Evolutionary conservation across 2,329 filamentous ascomycete species (phyloP), one percentile per base, ranked within the genome.

Genomic region (Microascus cirrosus): DNA sequence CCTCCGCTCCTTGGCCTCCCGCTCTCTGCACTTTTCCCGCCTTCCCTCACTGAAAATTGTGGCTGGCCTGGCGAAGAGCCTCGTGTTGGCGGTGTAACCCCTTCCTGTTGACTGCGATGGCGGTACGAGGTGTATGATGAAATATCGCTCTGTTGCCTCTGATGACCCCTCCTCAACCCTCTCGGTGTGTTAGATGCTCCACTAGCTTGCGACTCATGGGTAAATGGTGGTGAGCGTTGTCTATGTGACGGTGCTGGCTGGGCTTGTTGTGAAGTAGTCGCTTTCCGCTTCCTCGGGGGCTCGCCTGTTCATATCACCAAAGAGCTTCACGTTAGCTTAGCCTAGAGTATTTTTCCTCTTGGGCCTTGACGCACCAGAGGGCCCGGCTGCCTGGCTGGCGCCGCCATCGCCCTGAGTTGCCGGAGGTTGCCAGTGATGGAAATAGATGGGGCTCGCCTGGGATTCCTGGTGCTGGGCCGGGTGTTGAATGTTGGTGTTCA

Each of bases 381-480:
- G 86, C 61, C 87, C 87, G 66, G 81, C 82, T 60, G 87, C 86
- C 68, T 87, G 85, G 65, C 84, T 83, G 59, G 80, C 77, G 68
- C 77, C 74, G 62, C 78, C 74, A 60, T 80, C 78, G 62, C 77
- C 76, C 70, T 88, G 80, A 61, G 83, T 81, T 24, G 78, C 81
- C 15, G 91, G 91, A 53, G 91, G 91, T 60, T 93, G 88, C 90
- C 91, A 96, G 68, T 95, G 90, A 67, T 95, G 90, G 69, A 96
- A 96, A 70, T 90, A 94, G 54, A 95, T 88, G 24, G 86, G 87
- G 0, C 60, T 59, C 20, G 60, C 58, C 24, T 61, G 60, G 87
- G 84, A 48, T 87, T 89, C 20, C 20, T 52, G 55, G 50, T 57
- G 55, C 11, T 48, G 55, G 6, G 62, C 65, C 18, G 69, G 68